Conservation (phyloP, 2,329 filamentous ascomycete genomes). For the Sclerotinia subarctica region DNA sequence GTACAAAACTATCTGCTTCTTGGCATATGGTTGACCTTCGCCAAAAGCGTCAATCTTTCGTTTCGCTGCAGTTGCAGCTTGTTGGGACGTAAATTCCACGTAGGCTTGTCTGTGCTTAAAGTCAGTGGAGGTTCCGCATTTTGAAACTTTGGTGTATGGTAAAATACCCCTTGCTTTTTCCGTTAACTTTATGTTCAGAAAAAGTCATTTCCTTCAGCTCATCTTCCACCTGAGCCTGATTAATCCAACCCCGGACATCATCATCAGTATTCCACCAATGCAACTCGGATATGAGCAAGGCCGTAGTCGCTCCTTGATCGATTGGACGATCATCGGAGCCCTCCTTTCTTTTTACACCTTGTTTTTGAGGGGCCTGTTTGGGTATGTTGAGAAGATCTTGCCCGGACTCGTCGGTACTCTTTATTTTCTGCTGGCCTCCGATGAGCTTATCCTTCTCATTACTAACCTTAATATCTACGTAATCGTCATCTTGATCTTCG, state of each 20-base stretch:
- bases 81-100: slow-evolving; percentile 76
- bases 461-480: slow-evolving; percentile 44
- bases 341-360: slow-evolving; percentile 60
- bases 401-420: slow-evolving; percentile 42
- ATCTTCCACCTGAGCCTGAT: slow-evolving; percentile 73
- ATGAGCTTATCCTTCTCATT: slow-evolving; percentile 36
- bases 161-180: slow-evolving; percentile 92
- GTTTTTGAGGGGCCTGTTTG: slow-evolving; percentile 44
- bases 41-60: slow-evolving; percentile 67
- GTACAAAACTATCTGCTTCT: slow-evolving; percentile 71
- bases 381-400: slow-evolving; percentile 39
- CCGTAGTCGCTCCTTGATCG: slow-evolving; percentile 60
- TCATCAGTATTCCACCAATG: slow-evolving; percentile 98
- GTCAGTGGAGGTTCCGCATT: not conserved
- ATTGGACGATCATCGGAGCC: slow-evolving; percentile 57
- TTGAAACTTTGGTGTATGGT: not conserved
- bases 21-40: slow-evolving; percentile 52
- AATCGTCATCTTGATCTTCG: slow-evolving; percentile 43
- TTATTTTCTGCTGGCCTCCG: slow-evolving; percentile 43
- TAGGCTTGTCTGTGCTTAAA: slow-evolving; percentile 60
- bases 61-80: slow-evolving; percentile 83
- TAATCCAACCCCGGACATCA: slow-evolving; percentile 83
- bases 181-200: slow-evolving; percentile 97
- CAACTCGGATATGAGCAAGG: slow-evolving; percentile 82
- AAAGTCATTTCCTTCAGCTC: slow-evolving; percentile 93